These are phyloP conservation scores for Didymella pinodella DNA, from an alignment of 2,329 filamentous ascomycete genomes.

Conservation along the genomic window DNA sequence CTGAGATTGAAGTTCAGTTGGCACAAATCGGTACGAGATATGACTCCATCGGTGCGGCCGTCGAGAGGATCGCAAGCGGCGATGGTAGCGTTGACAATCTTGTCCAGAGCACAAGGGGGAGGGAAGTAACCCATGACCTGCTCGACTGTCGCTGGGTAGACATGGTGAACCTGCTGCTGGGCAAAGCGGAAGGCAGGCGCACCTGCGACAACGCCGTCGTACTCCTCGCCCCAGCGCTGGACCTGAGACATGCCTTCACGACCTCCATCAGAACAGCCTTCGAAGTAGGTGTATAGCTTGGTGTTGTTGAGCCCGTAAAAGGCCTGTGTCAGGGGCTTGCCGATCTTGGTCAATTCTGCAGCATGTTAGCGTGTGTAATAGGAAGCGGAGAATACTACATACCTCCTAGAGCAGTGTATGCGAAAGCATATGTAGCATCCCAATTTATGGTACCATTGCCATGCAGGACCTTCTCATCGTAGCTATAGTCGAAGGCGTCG, in stretches of 20 bases:
- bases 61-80: constrained; percentile 63
- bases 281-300: constrained; percentile 59
- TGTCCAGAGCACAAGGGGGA: constrained; percentile 57
- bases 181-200: constrained; percentile 58
- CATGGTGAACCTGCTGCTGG: constrained; percentile 57
- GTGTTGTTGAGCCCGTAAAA: constrained; percentile 47
- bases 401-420: constrained; percentile 58
- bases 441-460: constrained; percentile 62
- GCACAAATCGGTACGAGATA: constrained; percentile 60
- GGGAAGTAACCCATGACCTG: constrained; percentile 53
- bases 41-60: constrained; percentile 62
- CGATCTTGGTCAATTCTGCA: constrained; percentile 59
- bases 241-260: constrained; percentile 60
- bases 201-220: constrained; percentile 57
- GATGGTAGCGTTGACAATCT: constrained; percentile 64
- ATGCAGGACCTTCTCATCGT: constrained; percentile 43
- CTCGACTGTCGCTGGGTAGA: constrained; percentile 53
- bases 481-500: constrained; percentile 55
- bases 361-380: not conserved
- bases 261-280: constrained; percentile 64
- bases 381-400: not conserved
- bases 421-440: constrained; percentile 60
- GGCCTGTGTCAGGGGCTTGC: constrained; percentile 54
- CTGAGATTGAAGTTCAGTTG: constrained; percentile 57
- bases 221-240: constrained; percentile 60